Evolutionary conservation across 2,329 filamentous ascomycete genomes (phyloP).

Genomic region (Alternaria dauci): DNA sequence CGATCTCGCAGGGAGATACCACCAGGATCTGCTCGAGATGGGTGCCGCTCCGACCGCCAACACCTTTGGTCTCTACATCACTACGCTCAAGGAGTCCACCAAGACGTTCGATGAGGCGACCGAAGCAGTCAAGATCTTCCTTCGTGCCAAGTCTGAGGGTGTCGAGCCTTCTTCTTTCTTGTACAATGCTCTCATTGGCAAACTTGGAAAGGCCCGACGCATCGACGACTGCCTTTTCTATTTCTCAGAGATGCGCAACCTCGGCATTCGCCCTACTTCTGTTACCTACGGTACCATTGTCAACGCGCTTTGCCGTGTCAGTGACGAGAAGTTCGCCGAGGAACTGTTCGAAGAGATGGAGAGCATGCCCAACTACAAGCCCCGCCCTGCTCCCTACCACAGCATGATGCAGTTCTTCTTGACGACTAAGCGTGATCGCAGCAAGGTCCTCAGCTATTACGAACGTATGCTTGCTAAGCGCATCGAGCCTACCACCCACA

Average conservation of each 20-base stretch:
- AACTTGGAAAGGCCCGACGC: conserved; percentile 95
- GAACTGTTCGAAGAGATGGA: conserved; percentile 99
- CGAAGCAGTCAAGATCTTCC: conserved; percentile 97
- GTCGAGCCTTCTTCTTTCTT: conserved; percentile 96
- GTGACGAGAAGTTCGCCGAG: conserved; percentile 96
- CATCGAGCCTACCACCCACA: conserved; percentile 92
- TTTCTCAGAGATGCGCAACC: conserved; percentile 94
- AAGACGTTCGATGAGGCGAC: conserved; percentile 98
- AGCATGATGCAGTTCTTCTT: conserved; percentile 99
- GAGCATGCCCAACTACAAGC: conserved; percentile 98
- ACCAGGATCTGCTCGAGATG: conserved; percentile 90
- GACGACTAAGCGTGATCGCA: conserved; percentile 93
- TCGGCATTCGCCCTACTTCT: conserved; percentile 92
- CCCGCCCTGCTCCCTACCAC: conserved; percentile 95
- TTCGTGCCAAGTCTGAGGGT: conserved; percentile 89
- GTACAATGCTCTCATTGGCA: conserved; percentile 98
- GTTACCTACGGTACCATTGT: conserved; percentile 99
- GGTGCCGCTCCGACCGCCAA: conserved; percentile 93
- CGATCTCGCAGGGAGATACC: conserved; percentile 81
- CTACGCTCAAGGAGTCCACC: conserved; percentile 95
- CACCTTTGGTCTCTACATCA: conserved; percentile 98
- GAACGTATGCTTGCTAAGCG: conserved; percentile 88
- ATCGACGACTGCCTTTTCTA: conserved; percentile 99
- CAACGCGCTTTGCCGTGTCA: conserved; percentile 95
- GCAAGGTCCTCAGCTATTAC: conserved; percentile 93